Evolutionary conservation across 176 grass and related monocot genomes (phyloP).

Genomic region (Ensete glaucum): DNA sequence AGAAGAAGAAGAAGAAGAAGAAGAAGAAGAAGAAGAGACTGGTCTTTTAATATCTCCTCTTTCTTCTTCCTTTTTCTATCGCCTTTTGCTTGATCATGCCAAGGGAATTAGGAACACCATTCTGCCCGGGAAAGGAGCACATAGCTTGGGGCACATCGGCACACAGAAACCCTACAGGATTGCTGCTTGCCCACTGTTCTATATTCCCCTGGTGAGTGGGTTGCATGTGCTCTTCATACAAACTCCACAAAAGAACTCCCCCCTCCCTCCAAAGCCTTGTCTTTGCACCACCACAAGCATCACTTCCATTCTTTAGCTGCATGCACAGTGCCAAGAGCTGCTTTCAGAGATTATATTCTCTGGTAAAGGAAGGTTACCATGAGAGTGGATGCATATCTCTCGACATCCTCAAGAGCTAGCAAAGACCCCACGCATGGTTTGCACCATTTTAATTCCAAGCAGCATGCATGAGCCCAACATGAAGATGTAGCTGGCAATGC

Average conservation of each 20-base stretch:
- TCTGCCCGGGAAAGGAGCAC: neutral
- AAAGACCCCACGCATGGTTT: too few relatives aligned
- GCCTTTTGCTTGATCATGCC: too few relatives aligned
- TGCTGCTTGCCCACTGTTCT: neutral
- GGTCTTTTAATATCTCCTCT: too few relatives aligned
- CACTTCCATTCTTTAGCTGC: conserved; percentile 8
- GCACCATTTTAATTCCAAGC: too few relatives aligned
- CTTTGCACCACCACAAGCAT: neutral
- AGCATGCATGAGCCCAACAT: too few relatives aligned
- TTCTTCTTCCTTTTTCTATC: too few relatives aligned
- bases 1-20: too few relatives aligned
- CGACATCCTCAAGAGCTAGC: too few relatives aligned
- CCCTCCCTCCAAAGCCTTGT: neutral
- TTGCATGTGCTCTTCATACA: neutral
- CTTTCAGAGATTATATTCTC: conserved; percentile 3
- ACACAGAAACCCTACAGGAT: neutral
- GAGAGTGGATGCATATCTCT: too few relatives aligned
- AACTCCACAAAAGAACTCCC: neutral
- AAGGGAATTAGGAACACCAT: neutral
- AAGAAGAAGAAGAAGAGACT: too few relatives aligned
- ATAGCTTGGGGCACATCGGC: neutral
- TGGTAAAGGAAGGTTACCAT: neutral
- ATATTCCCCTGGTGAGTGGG: neutral
- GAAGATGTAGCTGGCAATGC: too few relatives aligned
- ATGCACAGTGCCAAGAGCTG: neutral